Conservation (phyloP, 2,329 filamentous ascomycete genomes). For the Hypoxylon sp. region DNA sequence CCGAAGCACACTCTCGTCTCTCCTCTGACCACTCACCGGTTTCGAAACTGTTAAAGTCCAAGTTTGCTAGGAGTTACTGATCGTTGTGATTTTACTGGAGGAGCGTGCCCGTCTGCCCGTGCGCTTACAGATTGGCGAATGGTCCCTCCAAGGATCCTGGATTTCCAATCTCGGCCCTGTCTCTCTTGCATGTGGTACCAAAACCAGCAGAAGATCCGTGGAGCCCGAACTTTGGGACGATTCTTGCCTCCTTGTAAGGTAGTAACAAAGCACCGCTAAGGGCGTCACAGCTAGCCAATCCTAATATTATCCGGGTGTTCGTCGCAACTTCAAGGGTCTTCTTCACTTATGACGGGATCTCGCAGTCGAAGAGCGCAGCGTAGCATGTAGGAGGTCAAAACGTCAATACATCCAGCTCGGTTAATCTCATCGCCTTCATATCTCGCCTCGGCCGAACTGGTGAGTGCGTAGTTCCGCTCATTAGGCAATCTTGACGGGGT, state of each 20-base stretch:
- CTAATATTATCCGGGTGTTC: slow-evolving; percentile 31
- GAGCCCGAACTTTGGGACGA: slow-evolving; percentile 25
- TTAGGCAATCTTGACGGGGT: slow-evolving; percentile 23
- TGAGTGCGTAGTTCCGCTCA: slow-evolving; percentile 10
- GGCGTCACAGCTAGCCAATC: slow-evolving; percentile 13
- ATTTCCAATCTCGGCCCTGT: slow-evolving; percentile 29
- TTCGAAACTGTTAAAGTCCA: slow-evolving; percentile 21
- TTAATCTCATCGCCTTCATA: slow-evolving; percentile 26
- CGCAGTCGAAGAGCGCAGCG: background rate
- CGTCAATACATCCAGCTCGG: slow-evolving; percentile 24
- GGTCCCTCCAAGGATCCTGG: slow-evolving; percentile 34
- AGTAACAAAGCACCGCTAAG: slow-evolving; percentile 11
- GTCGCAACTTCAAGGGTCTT: slow-evolving; percentile 30
- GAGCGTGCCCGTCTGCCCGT: slow-evolving; percentile 28
- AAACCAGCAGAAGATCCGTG: slow-evolving; percentile 30
- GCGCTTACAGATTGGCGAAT: slow-evolving; percentile 34
- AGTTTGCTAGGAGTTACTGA: slow-evolving; percentile 16
- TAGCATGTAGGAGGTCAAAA: slow-evolving; percentile 9
- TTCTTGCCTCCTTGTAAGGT: slow-evolving; percentile 24
- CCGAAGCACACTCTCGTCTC: slow-evolving; percentile 11
- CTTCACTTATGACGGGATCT: slow-evolving; percentile 9
- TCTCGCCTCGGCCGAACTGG: slow-evolving; percentile 15
- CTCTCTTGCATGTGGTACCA: slow-evolving; percentile 31
- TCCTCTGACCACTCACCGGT: slow-evolving; percentile 28
- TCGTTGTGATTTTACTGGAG: slow-evolving; percentile 28